These are phyloP conservation scores for Globisporangium polare DNA, from an alignment of 352 stramenopile species.

Conservation along the genomic window DNA sequence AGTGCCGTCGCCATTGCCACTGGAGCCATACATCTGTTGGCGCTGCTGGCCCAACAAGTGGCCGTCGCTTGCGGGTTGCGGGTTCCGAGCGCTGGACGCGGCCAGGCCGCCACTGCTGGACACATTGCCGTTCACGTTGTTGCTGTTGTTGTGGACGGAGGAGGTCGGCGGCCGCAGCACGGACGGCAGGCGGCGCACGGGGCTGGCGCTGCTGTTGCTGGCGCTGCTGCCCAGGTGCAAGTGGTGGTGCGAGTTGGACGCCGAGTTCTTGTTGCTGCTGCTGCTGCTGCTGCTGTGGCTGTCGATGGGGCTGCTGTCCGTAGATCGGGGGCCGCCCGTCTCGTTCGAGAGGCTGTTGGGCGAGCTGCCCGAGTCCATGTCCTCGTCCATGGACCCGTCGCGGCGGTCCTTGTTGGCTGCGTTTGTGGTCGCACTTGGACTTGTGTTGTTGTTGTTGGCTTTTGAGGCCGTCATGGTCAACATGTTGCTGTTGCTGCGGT, in stretches of 20 bases:
- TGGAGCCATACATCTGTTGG: slow-evolving; percentile 18
- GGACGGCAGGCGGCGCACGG: slow-evolving; percentile 32
- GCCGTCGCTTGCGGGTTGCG: slow-evolving; percentile 6
- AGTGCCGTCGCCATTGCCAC: neutral
- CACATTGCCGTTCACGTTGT: neutral
- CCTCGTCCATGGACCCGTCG: slow-evolving; percentile 8
- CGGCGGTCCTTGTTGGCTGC: slow-evolving; percentile 2
- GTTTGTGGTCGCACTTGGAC: neutral
- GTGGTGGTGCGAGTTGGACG: slow-evolving; percentile 2
- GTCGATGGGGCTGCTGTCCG: slow-evolving; percentile 5
- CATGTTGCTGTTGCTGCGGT: slow-evolving; percentile 6
- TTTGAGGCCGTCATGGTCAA: slow-evolving; percentile 2
- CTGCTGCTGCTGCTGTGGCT: slow-evolving; percentile 6
- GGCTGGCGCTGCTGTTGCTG: slow-evolving; percentile 20
- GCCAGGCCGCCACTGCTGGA: slow-evolving; percentile 9
- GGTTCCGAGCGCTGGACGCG: slow-evolving; percentile 16
- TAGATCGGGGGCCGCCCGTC: slow-evolving; percentile 2
- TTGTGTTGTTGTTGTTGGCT: slow-evolving; percentile 4
- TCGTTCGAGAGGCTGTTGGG: slow-evolving; percentile 17
- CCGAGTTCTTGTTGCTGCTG: neutral
- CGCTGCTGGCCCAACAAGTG: slow-evolving; percentile 20
- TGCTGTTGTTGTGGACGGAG: neutral
- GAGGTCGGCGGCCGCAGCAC: slow-evolving; percentile 26
- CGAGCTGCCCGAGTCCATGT: slow-evolving; percentile 9
- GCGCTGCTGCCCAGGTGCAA: slow-evolving; percentile 21